A percentile compares a stretch with the other conserved stretches of the same genome.
Conservation (phyloP, 257 asterid genomes). For the Solanum clarkiae region DNA sequence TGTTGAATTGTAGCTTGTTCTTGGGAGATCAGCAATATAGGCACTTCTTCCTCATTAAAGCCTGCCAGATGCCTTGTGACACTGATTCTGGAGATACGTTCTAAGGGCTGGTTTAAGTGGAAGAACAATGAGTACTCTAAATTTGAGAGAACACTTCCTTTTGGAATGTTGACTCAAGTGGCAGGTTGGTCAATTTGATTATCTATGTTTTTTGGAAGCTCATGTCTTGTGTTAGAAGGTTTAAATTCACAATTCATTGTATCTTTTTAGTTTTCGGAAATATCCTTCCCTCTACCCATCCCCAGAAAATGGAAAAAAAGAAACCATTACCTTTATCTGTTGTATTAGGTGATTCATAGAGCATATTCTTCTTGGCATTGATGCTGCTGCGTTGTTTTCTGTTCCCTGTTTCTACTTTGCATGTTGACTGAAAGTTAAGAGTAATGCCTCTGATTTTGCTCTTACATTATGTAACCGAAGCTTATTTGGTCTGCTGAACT, state of each 20-base stretch:
- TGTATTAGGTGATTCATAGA: background rate
- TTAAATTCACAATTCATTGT: background rate
- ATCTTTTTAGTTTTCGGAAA: background rate
- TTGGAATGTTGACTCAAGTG: constrained; percentile 86
- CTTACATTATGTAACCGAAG: background rate
- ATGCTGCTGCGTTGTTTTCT: background rate
- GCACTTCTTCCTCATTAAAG: constrained; percentile 29
- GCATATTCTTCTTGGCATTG: background rate
- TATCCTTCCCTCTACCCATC: background rate
- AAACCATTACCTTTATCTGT: background rate
- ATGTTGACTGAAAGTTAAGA: background rate
- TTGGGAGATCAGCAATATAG: constrained; percentile 83
- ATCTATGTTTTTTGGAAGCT: constrained; percentile 1
- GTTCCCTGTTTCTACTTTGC: background rate
- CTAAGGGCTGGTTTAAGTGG: constrained; percentile 80
- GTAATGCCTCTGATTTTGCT: background rate
- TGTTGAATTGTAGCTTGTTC: constrained; percentile 60
- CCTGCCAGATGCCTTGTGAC: constrained; percentile 65
- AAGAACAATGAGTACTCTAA: constrained; percentile 49
- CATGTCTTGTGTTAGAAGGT: background rate
- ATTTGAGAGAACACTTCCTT: constrained; percentile 80
- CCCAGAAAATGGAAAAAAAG: background rate
- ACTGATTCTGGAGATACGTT: constrained; percentile 73
- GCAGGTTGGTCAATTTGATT: constrained; percentile 53
- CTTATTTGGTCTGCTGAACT: background rate